Conservation (phyloP, 2,329 filamentous ascomycete genomes). For the Exophiala sp. region DNA sequence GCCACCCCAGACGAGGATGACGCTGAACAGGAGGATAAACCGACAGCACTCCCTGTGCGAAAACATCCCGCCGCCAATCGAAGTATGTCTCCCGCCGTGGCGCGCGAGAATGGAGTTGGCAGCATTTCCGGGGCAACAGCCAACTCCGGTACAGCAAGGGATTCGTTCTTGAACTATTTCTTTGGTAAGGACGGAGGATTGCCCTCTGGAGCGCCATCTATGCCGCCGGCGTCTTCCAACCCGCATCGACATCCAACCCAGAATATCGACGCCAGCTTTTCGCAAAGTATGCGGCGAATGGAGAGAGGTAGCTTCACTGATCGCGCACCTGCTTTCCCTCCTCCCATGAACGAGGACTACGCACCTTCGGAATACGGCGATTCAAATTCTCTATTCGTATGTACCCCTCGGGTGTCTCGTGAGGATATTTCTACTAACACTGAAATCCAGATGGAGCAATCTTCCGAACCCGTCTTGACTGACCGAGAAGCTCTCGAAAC, state of each 20-base stretch:
- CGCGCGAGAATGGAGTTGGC: conserved; percentile 56
- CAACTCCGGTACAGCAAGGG: conserved; percentile 58
- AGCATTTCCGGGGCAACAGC: conserved; percentile 58
- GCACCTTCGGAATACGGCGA: conserved; percentile 39
- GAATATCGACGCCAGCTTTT: conserved; percentile 71
- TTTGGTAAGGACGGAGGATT: conserved; percentile 85
- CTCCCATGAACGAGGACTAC: conserved; percentile 37
- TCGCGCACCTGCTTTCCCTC: conserved; percentile 44
- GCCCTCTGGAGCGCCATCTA: conserved; percentile 41
- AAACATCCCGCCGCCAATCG: conserved; percentile 58
- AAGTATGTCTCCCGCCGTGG: conserved; percentile 76
- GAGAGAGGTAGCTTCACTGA: conserved; percentile 39
- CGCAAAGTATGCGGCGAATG: conserved; percentile 70
- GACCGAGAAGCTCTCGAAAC: conserved; percentile 97
- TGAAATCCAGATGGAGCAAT: conserved; percentile 35
- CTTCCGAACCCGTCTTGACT: conserved; percentile 76
- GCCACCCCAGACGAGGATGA: conserved; percentile 63
- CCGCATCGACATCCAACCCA: conserved; percentile 67
- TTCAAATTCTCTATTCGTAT: conserved; percentile 44
- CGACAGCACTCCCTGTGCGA: conserved; percentile 51
- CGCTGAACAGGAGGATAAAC: conserved; percentile 56
- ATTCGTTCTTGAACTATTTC: conserved; percentile 97
- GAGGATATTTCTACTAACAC: conserved; percentile 4
- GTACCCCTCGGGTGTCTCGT: conserved; percentile 29
- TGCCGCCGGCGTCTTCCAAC: conserved; percentile 37